Conservation (phyloP, 1,284 basidiomycete genomes). For the Malassezia brasiliensis region DNA sequence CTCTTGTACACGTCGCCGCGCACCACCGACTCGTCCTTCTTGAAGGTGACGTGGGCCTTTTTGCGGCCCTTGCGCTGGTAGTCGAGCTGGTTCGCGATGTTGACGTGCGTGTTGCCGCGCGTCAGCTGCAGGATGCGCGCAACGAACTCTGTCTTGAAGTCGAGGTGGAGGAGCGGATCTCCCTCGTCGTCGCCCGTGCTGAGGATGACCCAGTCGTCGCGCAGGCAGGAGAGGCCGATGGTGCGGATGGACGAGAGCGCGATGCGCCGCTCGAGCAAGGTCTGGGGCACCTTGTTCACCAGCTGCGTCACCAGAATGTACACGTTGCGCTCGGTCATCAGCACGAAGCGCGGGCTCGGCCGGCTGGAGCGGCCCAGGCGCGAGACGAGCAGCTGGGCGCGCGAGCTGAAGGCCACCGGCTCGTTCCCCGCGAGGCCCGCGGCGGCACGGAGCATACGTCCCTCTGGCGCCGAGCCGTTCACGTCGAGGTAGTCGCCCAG, state of each 20-base stretch:
- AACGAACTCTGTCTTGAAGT: constrained; percentile 92
- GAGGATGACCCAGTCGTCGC: constrained; percentile 70
- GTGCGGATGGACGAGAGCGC: constrained; percentile 74
- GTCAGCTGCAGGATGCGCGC: constrained; percentile 73
- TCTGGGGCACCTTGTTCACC: constrained; percentile 56
- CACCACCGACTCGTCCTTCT: constrained; percentile 77
- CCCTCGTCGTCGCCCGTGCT: constrained; percentile 66
- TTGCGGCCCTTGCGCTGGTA: constrained; percentile 98
- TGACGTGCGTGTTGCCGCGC: constrained; percentile 64
- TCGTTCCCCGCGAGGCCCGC: constrained; percentile 56
- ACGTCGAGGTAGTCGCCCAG: constrained; percentile 94
- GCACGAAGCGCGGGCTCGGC: constrained; percentile 77
- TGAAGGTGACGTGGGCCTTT: constrained; percentile 72
- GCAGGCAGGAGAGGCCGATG: constrained; percentile 73
- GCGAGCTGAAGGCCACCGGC: constrained; percentile 64
- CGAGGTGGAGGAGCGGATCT: constrained; percentile 80
- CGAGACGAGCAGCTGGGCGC: constrained; percentile 73
- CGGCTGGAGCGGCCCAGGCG: constrained; percentile 81
- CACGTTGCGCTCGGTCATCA: constrained; percentile 79
- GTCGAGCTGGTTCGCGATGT: constrained; percentile 33
- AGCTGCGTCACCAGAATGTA: constrained; percentile 64
- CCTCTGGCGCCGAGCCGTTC: constrained; percentile 57
- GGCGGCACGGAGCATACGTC: constrained; percentile 65
- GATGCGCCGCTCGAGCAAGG: constrained; percentile 74
- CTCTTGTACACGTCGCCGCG: constrained; percentile 83